Evolutionary conservation across 192 early-diverging fungal species (phyloP), one percentile per base, ranked within the genome.

Genomic region (Backusella luteola): DNA sequence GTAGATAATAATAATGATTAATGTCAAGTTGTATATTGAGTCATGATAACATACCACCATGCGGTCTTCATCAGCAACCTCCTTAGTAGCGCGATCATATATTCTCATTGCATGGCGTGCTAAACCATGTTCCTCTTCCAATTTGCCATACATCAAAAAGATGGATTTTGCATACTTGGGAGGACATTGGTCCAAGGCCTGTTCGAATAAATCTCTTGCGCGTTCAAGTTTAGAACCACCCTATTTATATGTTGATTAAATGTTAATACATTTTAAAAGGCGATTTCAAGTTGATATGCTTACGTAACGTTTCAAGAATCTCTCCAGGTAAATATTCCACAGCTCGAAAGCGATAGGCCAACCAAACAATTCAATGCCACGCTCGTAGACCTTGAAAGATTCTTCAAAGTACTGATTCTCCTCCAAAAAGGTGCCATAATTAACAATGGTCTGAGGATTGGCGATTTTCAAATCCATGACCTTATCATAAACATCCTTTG

Each of bases 331-430:
- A 23, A 97, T 84, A 81, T 94, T 97, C 98, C 98, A 99, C 49
- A 99, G 86, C 75, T 99, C 98, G 79, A 96, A 93, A 1, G 98
- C 96, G 71, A 98, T 94, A 0, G 98, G 97, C 79, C 93, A 98
- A 19, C 96, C 96, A 79, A 99, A 99, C n/a, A 91, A 80, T 14
- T 95, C 93, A 78, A 99, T 96, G 9, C 97, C 98, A 73, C 95
- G 92, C 79, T 99, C 98, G 79, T 96, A 99, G 4, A 94, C 94
- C 80, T 92, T 91, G 88, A 95, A 99, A 36, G 92, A 92, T 83
- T 98, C 98, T 85, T 99, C 98, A 83, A 91, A 97, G 85, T 91
- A 96, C 53, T 90, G 88, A 74, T 94, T 86, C 68, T 96, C 94
- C 80, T 98, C 95, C 73, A 98, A 86, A 78, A 94, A 97, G 38